Evolutionary conservation across 1,284 basidiomycete genomes (phyloP).

Genomic region (Trametes polyzona): DNA sequence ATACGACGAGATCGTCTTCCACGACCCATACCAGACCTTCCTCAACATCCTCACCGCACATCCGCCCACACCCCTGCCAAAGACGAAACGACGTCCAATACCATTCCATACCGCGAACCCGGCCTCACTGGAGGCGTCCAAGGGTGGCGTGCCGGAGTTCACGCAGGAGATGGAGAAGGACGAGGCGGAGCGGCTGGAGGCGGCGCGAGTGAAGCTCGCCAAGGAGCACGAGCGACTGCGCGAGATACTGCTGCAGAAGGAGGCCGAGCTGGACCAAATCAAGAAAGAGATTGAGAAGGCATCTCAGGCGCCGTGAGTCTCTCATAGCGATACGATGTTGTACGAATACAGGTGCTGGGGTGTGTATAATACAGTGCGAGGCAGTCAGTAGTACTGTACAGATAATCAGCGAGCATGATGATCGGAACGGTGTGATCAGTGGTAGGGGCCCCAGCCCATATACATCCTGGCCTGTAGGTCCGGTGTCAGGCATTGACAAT

Average conservation of each 20-base stretch:
- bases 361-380: conserved; percentile 22
- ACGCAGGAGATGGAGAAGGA: conserved; percentile 82
- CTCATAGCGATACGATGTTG: neutral
- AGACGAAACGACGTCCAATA: conserved; percentile 61
- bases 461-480: conserved; percentile 73
- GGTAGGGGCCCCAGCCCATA: conserved; percentile 86
- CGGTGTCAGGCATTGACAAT: neutral
- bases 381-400: neutral
- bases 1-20: conserved; percentile 98
- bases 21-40: conserved; percentile 91
- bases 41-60: conserved; percentile 82
- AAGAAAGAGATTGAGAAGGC: conserved; percentile 52
- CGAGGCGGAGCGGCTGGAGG: conserved; percentile 81
- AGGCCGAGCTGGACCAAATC: conserved; percentile 68
- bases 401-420: neutral
- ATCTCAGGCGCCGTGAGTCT: neutral
- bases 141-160: conserved; percentile 79
- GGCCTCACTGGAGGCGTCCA: conserved; percentile 64
- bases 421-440: conserved; percentile 44
- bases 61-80: conserved; percentile 84
- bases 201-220: conserved; percentile 71
- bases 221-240: conserved; percentile 66
- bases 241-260: conserved; percentile 67
- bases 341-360: conserved; percentile 20
- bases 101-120: conserved; percentile 74